These are phyloP conservation scores for Naegleria gruberi DNA, from an alignment of 208 protist species.

Conservation along the genomic window DNA sequence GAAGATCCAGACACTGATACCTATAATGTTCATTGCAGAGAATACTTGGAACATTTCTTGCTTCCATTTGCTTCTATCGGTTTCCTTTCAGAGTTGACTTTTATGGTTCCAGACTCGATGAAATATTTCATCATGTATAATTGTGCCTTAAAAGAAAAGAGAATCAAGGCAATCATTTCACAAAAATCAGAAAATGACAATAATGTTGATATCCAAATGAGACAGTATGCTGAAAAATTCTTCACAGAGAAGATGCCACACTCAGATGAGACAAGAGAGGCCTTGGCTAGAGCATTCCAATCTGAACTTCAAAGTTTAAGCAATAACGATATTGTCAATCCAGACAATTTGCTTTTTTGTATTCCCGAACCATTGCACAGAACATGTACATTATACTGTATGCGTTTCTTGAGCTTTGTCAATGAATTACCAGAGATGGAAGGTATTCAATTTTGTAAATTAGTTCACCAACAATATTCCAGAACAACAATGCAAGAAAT, in stretches of 20 bases:
- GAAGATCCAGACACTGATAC: neutral
- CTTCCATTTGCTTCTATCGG: neutral
- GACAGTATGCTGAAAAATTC: neutral
- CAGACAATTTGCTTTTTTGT: neutral
- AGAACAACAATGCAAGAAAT: neutral
- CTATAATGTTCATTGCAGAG: neutral
- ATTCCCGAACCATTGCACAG: neutral
- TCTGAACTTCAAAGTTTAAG: neutral
- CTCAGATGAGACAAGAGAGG: neutral
- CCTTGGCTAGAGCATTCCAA: neutral
- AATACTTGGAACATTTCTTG: neutral
- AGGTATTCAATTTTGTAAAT: neutral
- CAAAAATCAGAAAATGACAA: neutral
- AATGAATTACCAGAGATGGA: neutral
- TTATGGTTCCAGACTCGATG: neutral
- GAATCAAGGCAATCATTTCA: neutral
- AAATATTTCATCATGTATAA: neutral
- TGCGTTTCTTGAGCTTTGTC: neutral
- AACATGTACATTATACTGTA: neutral
- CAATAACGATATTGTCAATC: neutral
- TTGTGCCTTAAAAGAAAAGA: neutral
- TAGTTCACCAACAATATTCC: neutral
- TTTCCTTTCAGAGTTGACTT: neutral
- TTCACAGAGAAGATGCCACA: neutral
- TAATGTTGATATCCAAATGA: neutral